Base-by-base conservation (phyloP, 768 basidiomycete species). In the Termitomyces bulborhizus region DNA sequence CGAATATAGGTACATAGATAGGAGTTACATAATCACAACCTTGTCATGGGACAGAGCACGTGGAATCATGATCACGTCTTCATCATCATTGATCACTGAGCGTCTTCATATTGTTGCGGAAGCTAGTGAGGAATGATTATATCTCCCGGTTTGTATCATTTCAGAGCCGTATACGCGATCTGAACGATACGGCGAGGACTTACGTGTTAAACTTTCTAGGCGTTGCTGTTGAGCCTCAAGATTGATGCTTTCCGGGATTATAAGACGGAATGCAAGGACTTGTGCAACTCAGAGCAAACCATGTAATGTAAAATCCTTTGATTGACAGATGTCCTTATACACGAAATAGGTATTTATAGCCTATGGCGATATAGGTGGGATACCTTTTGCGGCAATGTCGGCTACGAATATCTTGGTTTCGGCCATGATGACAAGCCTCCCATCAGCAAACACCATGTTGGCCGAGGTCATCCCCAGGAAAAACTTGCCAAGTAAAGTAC, bases 401-500 rank as follows among this genome's bases (percentile, higher is more conserved):
- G 76, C 76, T 34, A 80, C 63, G 56, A 72, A 78, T 7, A 80
- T 70, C 53, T 73, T 76, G 3, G 77, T 79, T 57, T 79, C 77
- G 0, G 72, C 76, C 62, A 78, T 57, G 40, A 80, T 76, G 18
- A 79, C 68, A 7, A 80, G 67, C 26, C 73, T 68, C 8, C 74
- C 73, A 55, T 66, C 63, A 6, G 70, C 73, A 54, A 80, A 79
- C 4, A 74, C 72, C 71, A 78, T 71, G 52, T 77, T 78, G 44
- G 78, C 72, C 21, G 76, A 73, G 0, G 64, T 63, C 2, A 65
- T 69, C 6, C 73, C 73, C 4, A 81, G 63, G 72, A 84, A 86
- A 65, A 86, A 81, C 63, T 88, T 86, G 9, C 85, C 84, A 1
- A 88, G 69, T 1, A 88, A 71, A 1, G 73, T 77, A 0, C 86